Evolutionary conservation across 805 yeast species (phyloP).

Genomic region (Candida maltosa): DNA sequence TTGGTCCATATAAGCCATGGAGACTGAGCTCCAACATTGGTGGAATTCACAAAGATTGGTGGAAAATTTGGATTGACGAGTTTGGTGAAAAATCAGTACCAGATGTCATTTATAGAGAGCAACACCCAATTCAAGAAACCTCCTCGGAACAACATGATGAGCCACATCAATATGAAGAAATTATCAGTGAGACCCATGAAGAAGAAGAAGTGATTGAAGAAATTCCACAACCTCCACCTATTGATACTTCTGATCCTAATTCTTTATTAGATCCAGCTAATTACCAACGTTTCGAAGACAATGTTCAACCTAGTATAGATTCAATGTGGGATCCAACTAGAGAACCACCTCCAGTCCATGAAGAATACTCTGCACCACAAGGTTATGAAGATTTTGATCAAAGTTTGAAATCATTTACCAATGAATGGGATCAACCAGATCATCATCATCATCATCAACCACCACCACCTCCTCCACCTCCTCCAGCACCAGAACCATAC

Average conservation of each 20-base stretch:
- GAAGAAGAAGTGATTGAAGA: conserved; percentile 1
- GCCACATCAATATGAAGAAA: conserved; percentile 10
- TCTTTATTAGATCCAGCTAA: conserved; percentile 29
- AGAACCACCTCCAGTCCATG: conserved; percentile 38
- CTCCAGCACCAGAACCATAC: neutral
- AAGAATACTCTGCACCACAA: neutral
- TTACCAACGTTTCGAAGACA: conserved; percentile 20
- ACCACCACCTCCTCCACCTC: conserved; percentile 2
- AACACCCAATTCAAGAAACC: conserved; percentile 1
- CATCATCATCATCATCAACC: neutral
- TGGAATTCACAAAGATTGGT: conserved; percentile 30
- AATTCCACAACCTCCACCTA: neutral
- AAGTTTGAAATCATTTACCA: conserved; percentile 15
- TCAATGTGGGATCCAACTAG: conserved; percentile 43
- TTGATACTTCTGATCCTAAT: conserved; percentile 11
- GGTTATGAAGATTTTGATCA: conserved; percentile 9
- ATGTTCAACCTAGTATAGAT: conserved; percentile 14
- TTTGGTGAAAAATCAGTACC: conserved; percentile 23
- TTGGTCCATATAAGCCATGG: conserved; percentile 66
- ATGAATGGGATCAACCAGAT: conserved; percentile 27
- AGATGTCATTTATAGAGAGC: conserved; percentile 13
- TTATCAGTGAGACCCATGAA: no score
- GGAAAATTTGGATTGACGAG: conserved; percentile 34
- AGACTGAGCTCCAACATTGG: conserved; percentile 15
- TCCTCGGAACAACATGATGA: neutral